Base-by-base conservation (phyloP, 78 protist genomes). In the Capsaspora owczarzaki region DNA sequence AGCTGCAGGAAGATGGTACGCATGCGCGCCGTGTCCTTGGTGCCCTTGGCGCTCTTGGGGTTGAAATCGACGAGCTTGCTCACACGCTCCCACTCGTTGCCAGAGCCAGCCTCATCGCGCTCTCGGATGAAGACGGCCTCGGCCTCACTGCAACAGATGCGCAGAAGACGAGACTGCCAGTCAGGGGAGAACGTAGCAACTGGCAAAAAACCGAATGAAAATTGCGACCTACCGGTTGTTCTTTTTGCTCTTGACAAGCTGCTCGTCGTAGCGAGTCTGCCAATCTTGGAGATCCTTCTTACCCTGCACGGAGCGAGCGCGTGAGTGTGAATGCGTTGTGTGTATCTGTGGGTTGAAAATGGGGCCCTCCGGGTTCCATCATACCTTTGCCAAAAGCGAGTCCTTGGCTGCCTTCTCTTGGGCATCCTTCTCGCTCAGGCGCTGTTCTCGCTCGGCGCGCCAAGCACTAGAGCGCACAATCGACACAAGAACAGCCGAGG, bases 1-100 rank as follows among this genome's bases (percentile, higher is more conserved):
- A 81, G 79, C 71, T 81, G 61, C 27, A 71, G 38, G 42, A 81
- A 37, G 41, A 81, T 51, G 51, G 5, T 33, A 53, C 84, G 84
- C 78, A 81, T 2, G 22, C 84, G 84, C 27, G 78, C 40, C 29
- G 76, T 69, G 63, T 81, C 84, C 61, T 49, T 42, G 19, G 40
- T 0, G 43, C 25, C 2, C 66, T 49, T 69, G 6, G 35, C 14
- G 49, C 46, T 53, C 84, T 81, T 81, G 42, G 84, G 78, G 70
- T 69, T 81, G 70, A 81, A 69, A 49, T 81, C 84, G 41, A 68
- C 77, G n/a, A 71, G 29, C n/a, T 33, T 6, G 44, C n/a, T 8
- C 31, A 81, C 42, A 19, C 56, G 49, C 70, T 71, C 84, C 79
- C 77, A 81, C 41, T 40, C 46, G 56, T 29, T 42, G 71, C 49